These are phyloP conservation scores for Wickerhamiella galacta DNA, from an alignment of 805 yeast species.

Conservation along the genomic window DNA sequence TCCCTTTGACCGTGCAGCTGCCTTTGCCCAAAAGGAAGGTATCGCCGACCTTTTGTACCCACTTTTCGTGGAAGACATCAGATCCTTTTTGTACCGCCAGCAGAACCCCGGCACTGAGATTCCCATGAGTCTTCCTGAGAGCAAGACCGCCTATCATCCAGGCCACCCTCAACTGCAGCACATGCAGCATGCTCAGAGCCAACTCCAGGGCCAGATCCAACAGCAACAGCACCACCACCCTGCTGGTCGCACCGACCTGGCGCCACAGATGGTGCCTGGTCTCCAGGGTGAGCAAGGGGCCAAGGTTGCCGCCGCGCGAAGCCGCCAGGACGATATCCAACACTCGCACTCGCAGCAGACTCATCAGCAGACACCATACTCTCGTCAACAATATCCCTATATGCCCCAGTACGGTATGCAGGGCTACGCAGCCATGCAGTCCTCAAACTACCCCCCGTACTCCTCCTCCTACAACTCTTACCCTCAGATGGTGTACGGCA, in stretches of 20 bases:
- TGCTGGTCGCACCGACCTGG: background rate
- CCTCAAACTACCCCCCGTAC: conserved; percentile 1
- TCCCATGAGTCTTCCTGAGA: conserved; percentile 3
- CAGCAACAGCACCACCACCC: background rate
- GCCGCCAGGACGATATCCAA: too few relatives aligned
- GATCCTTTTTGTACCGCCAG: conserved; percentile 9
- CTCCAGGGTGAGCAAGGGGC: too few relatives aligned
- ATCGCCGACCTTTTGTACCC: conserved; percentile 56
- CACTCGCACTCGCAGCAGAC: background rate
- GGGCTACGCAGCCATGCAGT: conserved; percentile 5
- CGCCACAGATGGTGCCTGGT: background rate
- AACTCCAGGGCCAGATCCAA: too few relatives aligned
- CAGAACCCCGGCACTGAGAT: conserved; percentile 6
- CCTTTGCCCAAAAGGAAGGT: conserved; percentile 66
- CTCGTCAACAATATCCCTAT: conserved; percentile 2
- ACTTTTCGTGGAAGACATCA: conserved; percentile 54
- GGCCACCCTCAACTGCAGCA: conserved; percentile 2
- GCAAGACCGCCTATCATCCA: conserved; percentile 3
- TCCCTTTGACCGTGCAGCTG: conserved; percentile 67
- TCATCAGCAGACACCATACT: conserved; percentile 2
- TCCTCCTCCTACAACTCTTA: conserved; percentile 4
- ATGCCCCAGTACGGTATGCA: conserved; percentile 7
- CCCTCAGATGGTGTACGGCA: conserved; percentile 7
- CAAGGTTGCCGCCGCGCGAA: too few relatives aligned
- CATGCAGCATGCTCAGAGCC: background rate